These are phyloP conservation scores for Grifola frondosa DNA, from an alignment of 1,284 basidiomycete species.

Conservation along the genomic window DNA sequence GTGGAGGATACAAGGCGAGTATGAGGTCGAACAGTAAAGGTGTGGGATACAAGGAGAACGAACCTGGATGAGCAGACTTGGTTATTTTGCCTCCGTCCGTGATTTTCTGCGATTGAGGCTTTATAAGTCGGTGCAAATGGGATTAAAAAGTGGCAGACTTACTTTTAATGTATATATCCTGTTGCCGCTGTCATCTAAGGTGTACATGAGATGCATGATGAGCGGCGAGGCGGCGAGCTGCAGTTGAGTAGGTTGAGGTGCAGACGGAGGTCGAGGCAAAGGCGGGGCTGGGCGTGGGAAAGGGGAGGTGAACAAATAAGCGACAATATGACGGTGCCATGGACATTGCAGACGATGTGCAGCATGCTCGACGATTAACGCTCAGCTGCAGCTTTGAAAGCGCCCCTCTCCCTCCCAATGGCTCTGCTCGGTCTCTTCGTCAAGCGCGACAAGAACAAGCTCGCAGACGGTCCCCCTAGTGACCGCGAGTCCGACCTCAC, in stretches of 20 bases:
- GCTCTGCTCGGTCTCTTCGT: constrained; percentile 34
- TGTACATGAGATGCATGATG: constrained; percentile 94
- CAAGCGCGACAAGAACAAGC: constrained; percentile 33
- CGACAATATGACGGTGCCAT: too few species aligned
- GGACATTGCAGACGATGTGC: too few species aligned
- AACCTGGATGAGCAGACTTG: constrained; percentile 94
- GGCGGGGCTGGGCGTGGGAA: too few species aligned
- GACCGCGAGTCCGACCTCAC: constrained; percentile 32
- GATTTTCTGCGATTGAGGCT: constrained; percentile 60
- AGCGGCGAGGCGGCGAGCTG: too few species aligned
- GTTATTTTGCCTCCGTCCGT: constrained; percentile 80
- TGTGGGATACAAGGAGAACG: constrained; percentile 24
- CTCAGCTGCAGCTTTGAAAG: too few species aligned
- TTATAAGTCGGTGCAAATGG: not conserved
- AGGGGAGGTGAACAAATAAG: too few species aligned
- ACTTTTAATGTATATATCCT: constrained; percentile 91
- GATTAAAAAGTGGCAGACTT: constrained; percentile 20
- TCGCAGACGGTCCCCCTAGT: constrained; percentile 18
- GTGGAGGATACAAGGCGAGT: constrained; percentile 4
- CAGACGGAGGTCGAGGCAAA: too few species aligned
- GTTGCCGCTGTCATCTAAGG: constrained; percentile 76
- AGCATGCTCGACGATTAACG: too few species aligned
- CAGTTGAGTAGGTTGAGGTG: too few species aligned
- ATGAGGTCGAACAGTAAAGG: not conserved
- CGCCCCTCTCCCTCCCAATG: constrained; percentile 18